Evolutionary conservation across 1,139 yeast genomes (phyloP).

Genomic region (Yamadazyma friedrichii): DNA sequence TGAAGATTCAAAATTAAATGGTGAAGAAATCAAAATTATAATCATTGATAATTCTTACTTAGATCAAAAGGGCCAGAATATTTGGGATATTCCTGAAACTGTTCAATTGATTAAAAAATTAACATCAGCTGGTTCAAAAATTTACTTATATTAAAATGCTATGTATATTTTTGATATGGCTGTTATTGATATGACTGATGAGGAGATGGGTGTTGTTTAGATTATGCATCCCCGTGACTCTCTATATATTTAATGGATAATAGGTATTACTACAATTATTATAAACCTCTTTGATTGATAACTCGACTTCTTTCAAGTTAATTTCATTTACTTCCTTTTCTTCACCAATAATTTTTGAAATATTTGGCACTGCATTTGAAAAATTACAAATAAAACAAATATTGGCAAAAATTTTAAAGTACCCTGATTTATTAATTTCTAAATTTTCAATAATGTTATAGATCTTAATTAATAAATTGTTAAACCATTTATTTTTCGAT

Average conservation of each 20-base stretch:
- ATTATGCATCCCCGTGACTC: background rate
- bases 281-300: slow-evolving; percentile 30
- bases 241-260: slow-evolving; percentile 25
- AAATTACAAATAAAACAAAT: background rate
- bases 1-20: slow-evolving; percentile 38
- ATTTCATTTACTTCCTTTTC: slow-evolving; percentile 15
- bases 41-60: slow-evolving; percentile 65
- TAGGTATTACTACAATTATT: slow-evolving; percentile 29
- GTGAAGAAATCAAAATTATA: slow-evolving; percentile 52
- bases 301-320: slow-evolving; percentile 17
- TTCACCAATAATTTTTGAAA: slow-evolving; percentile 3
- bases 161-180: no score
- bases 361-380: background rate
- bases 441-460: background rate
- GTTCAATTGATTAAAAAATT: slow-evolving; percentile 39
- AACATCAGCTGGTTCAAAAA: slow-evolving; percentile 42
- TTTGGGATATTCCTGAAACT: slow-evolving; percentile 61
- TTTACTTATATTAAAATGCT: slow-evolving; percentile 43
- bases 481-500: slow-evolving; percentile 30
- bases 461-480: background rate
- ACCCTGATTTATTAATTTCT: background rate
- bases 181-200: background rate
- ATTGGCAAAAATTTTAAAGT: slow-evolving; percentile 1
- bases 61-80: slow-evolving; percentile 60
- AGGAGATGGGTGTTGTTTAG: background rate